Conservation (phyloP, 768 basidiomycete species). For the Leccinellum luteum region DNA sequence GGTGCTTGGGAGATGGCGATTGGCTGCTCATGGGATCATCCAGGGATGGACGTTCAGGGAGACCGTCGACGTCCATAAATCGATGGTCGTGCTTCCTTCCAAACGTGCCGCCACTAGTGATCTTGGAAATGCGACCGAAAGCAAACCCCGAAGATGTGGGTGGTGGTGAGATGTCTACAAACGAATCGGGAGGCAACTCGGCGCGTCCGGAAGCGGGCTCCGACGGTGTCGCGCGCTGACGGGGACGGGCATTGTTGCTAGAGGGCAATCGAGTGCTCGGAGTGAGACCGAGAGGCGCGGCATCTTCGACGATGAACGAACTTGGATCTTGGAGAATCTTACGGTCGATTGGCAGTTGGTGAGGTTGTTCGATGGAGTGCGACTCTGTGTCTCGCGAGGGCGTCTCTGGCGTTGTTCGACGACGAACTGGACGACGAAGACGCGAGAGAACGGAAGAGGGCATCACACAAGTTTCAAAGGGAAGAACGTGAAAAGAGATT, state of each 20-base stretch:
- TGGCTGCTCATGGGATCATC: conserved; percentile 9
- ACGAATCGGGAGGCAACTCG: background rate
- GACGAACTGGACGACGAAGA: conserved; percentile 28
- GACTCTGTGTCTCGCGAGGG: background rate
- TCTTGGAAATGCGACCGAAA: conserved; percentile 19
- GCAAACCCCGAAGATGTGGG: conserved; percentile 10
- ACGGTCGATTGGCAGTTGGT: conserved; percentile 17
- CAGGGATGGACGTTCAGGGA: conserved; percentile 11
- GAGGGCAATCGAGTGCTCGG: conserved; percentile 27
- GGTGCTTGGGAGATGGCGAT: conserved; percentile 21
- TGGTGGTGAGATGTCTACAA: conserved; percentile 12
- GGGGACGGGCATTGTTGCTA: conserved; percentile 4
- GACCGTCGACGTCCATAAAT: conserved; percentile 10
- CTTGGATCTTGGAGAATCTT: conserved; percentile 33
- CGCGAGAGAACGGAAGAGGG: conserved; percentile 34
- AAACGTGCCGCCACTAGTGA: conserved; percentile 30
- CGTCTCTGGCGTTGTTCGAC: conserved; percentile 17
- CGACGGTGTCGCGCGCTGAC: conserved; percentile 1
- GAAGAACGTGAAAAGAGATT: background rate
- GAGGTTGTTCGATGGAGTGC: background rate
- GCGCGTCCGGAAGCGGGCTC: background rate
- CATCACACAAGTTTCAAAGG: conserved; percentile 7
- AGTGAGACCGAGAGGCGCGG: conserved; percentile 22
- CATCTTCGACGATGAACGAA: conserved; percentile 17
- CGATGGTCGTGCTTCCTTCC: conserved; percentile 26